phyloP scores from a whole-genome alignment of 1,284 basidiomycete species.

The Chondrostereum purpureum region DNA sequence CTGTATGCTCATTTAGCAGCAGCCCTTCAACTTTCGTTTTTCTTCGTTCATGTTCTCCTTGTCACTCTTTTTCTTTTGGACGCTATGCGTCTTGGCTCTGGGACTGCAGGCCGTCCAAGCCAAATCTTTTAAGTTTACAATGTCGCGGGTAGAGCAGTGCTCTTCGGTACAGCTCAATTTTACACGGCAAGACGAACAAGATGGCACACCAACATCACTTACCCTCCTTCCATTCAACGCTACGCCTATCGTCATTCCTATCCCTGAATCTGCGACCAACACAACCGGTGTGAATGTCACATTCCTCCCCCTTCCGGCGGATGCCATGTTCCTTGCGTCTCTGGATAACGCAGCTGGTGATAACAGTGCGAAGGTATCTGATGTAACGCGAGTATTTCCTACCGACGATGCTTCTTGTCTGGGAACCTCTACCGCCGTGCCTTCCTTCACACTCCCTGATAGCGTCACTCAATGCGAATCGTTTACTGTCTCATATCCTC shows the following conservation, averaged over 20 bases:
- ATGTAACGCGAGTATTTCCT: conserved; percentile 39
- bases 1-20: background rate
- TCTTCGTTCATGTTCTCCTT: background rate
- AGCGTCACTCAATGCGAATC: conserved; percentile 43
- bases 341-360: conserved; percentile 40
- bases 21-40: background rate
- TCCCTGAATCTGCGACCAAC: conserved; percentile 34
- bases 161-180: conserved; percentile 43
- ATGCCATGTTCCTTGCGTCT: conserved; percentile 47
- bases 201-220: conserved; percentile 37
- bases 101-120: conserved; percentile 43
- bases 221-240: conserved; percentile 50
- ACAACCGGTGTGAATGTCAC: conserved; percentile 37
- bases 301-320: conserved; percentile 45
- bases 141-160: conserved; percentile 50
- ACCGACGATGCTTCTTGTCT: conserved; percentile 40
- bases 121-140: conserved; percentile 36
- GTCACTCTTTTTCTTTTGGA: conserved; percentile 19
- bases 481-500: conserved; percentile 37
- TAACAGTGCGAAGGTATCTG: conserved; percentile 37
- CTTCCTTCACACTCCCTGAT: conserved; percentile 21
- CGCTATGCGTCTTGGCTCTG: conserved; percentile 32
- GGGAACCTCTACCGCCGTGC: conserved; percentile 16
- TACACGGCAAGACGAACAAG: conserved; percentile 24
- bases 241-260: conserved; percentile 39